Conservation (phyloP, 2,329 filamentous ascomycete genomes). For the Ophiostoma tasmaniense region DNA sequence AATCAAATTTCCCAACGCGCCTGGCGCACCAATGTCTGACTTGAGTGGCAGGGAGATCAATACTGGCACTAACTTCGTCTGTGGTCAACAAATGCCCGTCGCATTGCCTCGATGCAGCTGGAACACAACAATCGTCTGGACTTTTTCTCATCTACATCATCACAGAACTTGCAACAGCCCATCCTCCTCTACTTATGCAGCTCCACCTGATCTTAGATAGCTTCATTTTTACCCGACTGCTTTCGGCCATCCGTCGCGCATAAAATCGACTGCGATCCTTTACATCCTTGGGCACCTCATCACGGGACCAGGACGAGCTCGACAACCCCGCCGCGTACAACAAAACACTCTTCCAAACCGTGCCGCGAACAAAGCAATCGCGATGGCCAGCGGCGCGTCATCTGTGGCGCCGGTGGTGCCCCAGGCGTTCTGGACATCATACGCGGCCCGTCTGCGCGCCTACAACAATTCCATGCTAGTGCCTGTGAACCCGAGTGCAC, state of each 20-base stretch:
- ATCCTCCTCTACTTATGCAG: neutral
- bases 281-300: neutral
- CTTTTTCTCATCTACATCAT: neutral
- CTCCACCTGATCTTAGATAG: no score
- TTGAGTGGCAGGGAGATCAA: neutral
- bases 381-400: conserved; percentile 9
- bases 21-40: neutral
- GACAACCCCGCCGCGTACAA: neutral
- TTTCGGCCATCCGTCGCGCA: neutral
- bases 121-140: neutral
- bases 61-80: conserved; percentile 1
- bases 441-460: conserved; percentile 79
- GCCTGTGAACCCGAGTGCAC: conserved; percentile 65
- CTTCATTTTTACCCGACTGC: no score
- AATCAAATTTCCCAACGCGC: conserved; percentile 15
- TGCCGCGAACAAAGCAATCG: neutral
- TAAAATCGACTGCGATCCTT: neutral
- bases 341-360: neutral
- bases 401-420: conserved; percentile 40
- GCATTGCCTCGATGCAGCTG: neutral
- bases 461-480: conserved; percentile 90
- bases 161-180: neutral
- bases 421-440: conserved; percentile 83
- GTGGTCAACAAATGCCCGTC: neutral
- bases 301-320: neutral